These are phyloP conservation scores for Bruguiera parviflora DNA, from an alignment of 345 rosid species.

Conservation along the genomic window DNA sequence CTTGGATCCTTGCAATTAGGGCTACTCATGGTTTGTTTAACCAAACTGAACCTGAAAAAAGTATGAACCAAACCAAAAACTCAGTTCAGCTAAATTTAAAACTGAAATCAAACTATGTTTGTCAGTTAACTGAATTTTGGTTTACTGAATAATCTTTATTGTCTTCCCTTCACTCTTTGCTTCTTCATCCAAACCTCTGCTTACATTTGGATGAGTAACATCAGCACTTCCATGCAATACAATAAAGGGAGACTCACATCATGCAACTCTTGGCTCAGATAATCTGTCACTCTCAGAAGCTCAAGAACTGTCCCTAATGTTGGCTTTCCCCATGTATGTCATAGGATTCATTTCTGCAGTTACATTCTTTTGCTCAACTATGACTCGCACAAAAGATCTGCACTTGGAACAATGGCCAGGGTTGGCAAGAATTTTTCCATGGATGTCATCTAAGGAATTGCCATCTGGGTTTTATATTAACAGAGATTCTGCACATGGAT, in stretches of 20 bases:
- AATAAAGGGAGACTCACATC: constrained; percentile 62
- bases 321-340: constrained; percentile 69
- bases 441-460: constrained; percentile 49
- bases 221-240: constrained; percentile 70
- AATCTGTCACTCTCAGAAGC: constrained; percentile 64
- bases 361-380: constrained; percentile 55
- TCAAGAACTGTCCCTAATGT: constrained; percentile 73
- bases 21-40: too few relatives aligned
- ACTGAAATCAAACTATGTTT: too few relatives aligned
- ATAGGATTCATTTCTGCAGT: constrained; percentile 54
- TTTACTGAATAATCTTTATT: constrained; percentile 50
- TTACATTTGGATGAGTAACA: constrained; percentile 74
- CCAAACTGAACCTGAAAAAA: too few relatives aligned
- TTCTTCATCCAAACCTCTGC: constrained; percentile 44
- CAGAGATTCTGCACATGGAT: constrained; percentile 82
- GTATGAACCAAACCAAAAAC: too few relatives aligned
- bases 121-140: too few relatives aligned
- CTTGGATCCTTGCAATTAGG: too few relatives aligned
- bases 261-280: constrained; percentile 36
- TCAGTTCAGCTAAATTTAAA: too few relatives aligned
- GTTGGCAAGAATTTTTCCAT: constrained; percentile 64
- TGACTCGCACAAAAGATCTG: constrained; percentile 52
- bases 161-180: constrained; percentile 59
- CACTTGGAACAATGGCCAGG: constrained; percentile 67
- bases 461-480: constrained; percentile 70